phyloP scores from a whole-genome alignment of 1,284 basidiomycete genomes.

The Lentinula novae-zelandiae region DNA sequence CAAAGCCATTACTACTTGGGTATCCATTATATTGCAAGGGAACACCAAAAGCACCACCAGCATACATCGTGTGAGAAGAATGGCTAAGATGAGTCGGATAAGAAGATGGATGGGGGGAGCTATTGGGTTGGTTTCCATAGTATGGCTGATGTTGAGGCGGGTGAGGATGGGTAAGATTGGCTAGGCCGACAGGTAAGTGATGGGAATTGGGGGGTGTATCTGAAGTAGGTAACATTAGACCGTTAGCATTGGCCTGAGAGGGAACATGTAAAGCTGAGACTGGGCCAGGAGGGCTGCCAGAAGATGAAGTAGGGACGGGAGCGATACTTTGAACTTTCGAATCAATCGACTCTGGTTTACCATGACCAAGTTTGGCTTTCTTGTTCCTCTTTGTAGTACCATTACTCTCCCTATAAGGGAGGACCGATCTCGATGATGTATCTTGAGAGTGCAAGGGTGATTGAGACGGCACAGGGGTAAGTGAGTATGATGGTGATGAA shows the following conservation, averaged over 20 bases:
- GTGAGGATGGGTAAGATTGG: background rate
- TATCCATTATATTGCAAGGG: constrained; percentile 3
- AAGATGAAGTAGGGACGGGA: background rate
- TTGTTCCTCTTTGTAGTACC: background rate
- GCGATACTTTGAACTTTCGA: background rate
- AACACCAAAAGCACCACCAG: background rate
- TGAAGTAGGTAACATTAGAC: background rate
- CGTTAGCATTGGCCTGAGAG: background rate
- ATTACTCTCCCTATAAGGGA: background rate
- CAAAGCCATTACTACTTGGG: background rate
- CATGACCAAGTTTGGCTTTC: background rate
- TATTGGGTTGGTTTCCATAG: background rate
- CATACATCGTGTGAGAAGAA: background rate
- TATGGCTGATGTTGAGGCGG: constrained; percentile 6
- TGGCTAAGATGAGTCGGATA: background rate
- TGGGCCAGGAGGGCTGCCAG: background rate
- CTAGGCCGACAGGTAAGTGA: background rate
- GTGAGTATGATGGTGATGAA: background rate
- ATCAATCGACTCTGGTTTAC: background rate
- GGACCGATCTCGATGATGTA: background rate
- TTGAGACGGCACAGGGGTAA: background rate
- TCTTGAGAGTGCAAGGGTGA: background rate
- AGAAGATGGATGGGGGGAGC: background rate
- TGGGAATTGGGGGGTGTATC: background rate
- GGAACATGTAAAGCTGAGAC: background rate